Evolutionary conservation across 2,329 filamentous ascomycete genomes (phyloP).

Genomic region (Alternaria conjuncta): DNA sequence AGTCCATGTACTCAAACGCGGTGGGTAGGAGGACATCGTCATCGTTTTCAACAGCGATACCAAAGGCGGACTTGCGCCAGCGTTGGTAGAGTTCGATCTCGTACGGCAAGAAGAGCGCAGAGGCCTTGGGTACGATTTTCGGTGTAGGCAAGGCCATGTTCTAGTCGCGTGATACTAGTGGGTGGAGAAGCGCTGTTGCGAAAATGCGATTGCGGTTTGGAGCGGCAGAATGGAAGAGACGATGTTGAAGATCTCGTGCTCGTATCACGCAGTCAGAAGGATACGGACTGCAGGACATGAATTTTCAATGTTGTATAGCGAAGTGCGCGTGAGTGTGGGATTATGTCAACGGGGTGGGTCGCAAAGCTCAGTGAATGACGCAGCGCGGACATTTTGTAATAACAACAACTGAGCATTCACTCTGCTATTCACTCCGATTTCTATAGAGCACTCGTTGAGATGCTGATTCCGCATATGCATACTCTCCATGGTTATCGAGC

Average conservation of each 20-base stretch:
- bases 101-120: not conserved
- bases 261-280: not conserved
- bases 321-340: not conserved
- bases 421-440: not conserved
- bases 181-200: too few species aligned
- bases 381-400: not conserved
- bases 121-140: not conserved
- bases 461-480: too few species aligned
- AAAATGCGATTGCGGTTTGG: not conserved
- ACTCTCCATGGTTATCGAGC: not conserved
- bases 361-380: not conserved
- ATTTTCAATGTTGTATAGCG: not conserved
- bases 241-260: not conserved
- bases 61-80: not conserved
- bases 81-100: constrained; percentile 2
- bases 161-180: too few species aligned
- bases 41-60: not conserved
- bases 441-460: not conserved
- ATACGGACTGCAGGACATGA: not conserved
- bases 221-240: not conserved
- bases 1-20: constrained; percentile 15
- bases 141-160: too few species aligned
- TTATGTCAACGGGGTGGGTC: not conserved
- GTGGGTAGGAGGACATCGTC: not conserved
- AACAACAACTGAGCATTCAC: too few species aligned